A percentile compares a stretch with the other conserved stretches of the same genome.
phyloP scores from a whole-genome alignment of 1,284 basidiomycete species.

The Cutaneotrichosporon daszewskae region DNA sequence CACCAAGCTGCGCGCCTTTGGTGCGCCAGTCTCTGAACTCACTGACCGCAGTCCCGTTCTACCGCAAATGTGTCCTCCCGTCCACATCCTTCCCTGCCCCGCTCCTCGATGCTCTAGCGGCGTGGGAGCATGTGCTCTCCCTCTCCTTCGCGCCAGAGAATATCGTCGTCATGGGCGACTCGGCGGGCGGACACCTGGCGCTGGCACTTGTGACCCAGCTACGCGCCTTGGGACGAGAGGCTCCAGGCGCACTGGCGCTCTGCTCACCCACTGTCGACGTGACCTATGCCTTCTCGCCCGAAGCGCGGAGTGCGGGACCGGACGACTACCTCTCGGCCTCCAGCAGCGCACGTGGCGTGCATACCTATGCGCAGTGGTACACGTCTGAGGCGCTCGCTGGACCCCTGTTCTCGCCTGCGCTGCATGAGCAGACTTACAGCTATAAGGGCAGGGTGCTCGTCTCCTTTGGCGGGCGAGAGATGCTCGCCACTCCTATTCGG shows the following conservation, averaged over 20 bases:
- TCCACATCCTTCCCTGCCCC: constrained; percentile 11
- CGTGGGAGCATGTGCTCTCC: constrained; percentile 8
- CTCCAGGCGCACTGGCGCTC: constrained; percentile 54
- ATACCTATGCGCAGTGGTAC: constrained; percentile 18
- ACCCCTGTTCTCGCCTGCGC: constrained; percentile 22
- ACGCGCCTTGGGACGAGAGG: constrained; percentile 9
- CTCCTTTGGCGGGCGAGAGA: constrained; percentile 32
- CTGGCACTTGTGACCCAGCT: constrained; percentile 10
- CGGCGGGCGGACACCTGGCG: constrained; percentile 12
- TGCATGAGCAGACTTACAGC: constrained; percentile 13
- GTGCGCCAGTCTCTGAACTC: too few relatives aligned
- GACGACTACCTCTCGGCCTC: constrained; percentile 12
- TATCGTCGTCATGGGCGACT: constrained; percentile 15
- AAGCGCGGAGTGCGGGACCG: too few relatives aligned
- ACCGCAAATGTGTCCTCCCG: constrained; percentile 11
- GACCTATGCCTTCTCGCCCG: constrained; percentile 17
- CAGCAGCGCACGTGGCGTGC: constrained; percentile 4
- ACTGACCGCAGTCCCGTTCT: too few relatives aligned
- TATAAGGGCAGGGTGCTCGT: constrained; percentile 25
- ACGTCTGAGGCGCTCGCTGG: not conserved
- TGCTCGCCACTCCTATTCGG: too few relatives aligned
- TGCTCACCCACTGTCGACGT: constrained; percentile 58
- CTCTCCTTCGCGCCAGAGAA: constrained; percentile 10
- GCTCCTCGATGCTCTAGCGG: constrained; percentile 16
- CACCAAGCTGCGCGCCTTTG: constrained; percentile 12